Percentiles rank a stretch among this genome's conserved stretches.
Evolutionary conservation across 208 protist species (phyloP).

Genomic region (Trypanosoma grayi): DNA sequence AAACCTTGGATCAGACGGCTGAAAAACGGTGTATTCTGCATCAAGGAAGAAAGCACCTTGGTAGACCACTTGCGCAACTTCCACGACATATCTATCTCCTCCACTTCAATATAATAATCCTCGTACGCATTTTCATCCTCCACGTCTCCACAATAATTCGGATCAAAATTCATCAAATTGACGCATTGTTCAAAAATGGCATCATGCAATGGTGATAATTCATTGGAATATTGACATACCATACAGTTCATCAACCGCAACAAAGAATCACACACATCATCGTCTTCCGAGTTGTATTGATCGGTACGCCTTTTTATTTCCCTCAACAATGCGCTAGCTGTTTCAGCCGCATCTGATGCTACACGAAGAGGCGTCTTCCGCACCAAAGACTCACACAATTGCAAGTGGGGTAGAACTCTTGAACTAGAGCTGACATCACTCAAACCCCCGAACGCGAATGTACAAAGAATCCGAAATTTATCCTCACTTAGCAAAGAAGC

Average conservation of each 20-base stretch:
- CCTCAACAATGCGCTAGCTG: neutral
- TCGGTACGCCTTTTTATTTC: conserved; percentile 5
- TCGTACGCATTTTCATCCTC: conserved; percentile 29
- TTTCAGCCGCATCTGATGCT: neutral
- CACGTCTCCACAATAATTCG: conserved; percentile 30
- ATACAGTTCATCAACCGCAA: conserved; percentile 27
- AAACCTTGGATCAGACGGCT: conserved; percentile 27
- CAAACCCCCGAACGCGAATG: conserved; percentile 1
- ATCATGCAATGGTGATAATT: conserved; percentile 18
- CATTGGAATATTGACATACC: conserved; percentile 25
- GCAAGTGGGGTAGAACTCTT: conserved; percentile 3
- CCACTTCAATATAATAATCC: conserved; percentile 32
- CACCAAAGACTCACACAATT: conserved; percentile 22
- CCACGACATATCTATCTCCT: conserved; percentile 46
- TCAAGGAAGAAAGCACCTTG: conserved; percentile 35
- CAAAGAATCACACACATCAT: conserved; percentile 19
- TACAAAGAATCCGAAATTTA: neutral
- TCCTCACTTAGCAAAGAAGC: conserved; percentile 14
- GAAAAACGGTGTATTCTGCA: conserved; percentile 27
- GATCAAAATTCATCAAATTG: conserved; percentile 38
- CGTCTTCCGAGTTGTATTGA: conserved; percentile 16
- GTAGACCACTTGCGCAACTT: conserved; percentile 41
- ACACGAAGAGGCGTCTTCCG: conserved; percentile 9
- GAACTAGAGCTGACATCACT: neutral
- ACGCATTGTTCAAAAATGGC: conserved; percentile 30